Conservation (phyloP, 306 rosid species). For the Trifolium pratense region DNA sequence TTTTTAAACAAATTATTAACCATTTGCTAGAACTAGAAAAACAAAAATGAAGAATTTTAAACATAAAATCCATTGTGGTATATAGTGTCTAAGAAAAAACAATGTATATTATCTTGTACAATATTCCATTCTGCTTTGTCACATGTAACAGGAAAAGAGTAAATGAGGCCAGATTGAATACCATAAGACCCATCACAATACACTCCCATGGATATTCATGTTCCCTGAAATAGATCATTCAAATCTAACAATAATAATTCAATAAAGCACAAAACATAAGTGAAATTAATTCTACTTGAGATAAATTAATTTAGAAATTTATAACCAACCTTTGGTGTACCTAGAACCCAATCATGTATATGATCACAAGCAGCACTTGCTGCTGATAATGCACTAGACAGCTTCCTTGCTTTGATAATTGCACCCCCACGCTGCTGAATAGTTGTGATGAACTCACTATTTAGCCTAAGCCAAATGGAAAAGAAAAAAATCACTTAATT, state of each 20-base stretch:
- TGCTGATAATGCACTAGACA: slow-evolving; percentile 96
- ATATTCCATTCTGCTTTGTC: slow-evolving; percentile 91
- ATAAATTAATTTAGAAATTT: neutral
- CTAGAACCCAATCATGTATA: slow-evolving; percentile 94
- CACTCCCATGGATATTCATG: slow-evolving; percentile 95
- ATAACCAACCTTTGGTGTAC: slow-evolving; percentile 90
- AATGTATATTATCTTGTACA: slow-evolving; percentile 52
- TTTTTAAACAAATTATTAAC: no score
- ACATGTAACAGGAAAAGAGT: slow-evolving; percentile 93
- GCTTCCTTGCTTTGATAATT: slow-evolving; percentile 92
- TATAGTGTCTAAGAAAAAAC: no score
- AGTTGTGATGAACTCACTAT: slow-evolving; percentile 74
- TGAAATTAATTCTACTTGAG: no score
- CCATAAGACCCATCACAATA: slow-evolving; percentile 93
- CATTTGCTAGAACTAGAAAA: no score
- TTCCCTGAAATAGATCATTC: slow-evolving; percentile 53
- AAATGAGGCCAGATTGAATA: slow-evolving; percentile 68
- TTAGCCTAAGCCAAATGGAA: slow-evolving; percentile 55
- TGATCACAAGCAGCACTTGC: slow-evolving; percentile 99
- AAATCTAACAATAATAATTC: slow-evolving; percentile 26
- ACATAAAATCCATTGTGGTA: no score
- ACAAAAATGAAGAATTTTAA: no score
- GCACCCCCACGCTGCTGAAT: slow-evolving; percentile 99
- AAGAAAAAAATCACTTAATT: neutral
- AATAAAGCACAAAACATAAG: neutral